phyloP scores from a whole-genome alignment of 495 filamentous ascomycete species.

The Geoglossum glabrum region DNA sequence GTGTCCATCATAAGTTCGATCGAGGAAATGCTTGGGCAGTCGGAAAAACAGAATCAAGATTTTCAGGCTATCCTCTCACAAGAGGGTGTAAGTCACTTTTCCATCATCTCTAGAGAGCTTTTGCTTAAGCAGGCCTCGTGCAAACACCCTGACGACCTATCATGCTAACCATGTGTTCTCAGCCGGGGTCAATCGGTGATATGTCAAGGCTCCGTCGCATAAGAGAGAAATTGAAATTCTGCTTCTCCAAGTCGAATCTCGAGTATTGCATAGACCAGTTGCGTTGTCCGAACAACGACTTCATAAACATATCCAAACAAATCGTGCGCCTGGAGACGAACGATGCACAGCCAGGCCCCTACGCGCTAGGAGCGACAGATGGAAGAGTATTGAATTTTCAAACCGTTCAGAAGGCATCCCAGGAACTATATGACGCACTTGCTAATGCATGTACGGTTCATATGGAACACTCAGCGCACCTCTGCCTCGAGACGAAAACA shows the following conservation, averaged over 20 bases:
- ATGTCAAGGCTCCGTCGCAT: background rate
- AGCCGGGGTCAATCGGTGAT: background rate
- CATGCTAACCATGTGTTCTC: background rate
- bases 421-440: slow-evolving; percentile 19
- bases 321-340: background rate
- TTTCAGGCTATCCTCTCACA: background rate
- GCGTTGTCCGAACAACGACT: slow-evolving; percentile 8
- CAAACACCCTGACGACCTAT: background rate
- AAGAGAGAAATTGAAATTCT: slow-evolving; percentile 8
- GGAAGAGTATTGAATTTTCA: slow-evolving; percentile 8
- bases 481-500: slow-evolving; percentile 14
- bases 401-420: slow-evolving; percentile 14
- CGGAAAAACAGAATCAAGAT: background rate
- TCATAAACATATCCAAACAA: slow-evolving; percentile 4
- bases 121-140: too few species aligned
- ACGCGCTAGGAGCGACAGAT: background rate
- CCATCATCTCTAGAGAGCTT: too few species aligned
- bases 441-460: slow-evolving; percentile 17
- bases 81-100: too few species aligned
- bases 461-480: slow-evolving; percentile 15
- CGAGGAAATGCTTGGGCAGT: background rate
- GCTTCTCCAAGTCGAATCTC: slow-evolving; percentile 11
- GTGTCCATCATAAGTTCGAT: background rate
- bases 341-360: background rate
- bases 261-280: slow-evolving; percentile 1